phyloP scores from a whole-genome alignment of 495 filamentous ascomycete genomes.

The Penicillium tannophilum region DNA sequence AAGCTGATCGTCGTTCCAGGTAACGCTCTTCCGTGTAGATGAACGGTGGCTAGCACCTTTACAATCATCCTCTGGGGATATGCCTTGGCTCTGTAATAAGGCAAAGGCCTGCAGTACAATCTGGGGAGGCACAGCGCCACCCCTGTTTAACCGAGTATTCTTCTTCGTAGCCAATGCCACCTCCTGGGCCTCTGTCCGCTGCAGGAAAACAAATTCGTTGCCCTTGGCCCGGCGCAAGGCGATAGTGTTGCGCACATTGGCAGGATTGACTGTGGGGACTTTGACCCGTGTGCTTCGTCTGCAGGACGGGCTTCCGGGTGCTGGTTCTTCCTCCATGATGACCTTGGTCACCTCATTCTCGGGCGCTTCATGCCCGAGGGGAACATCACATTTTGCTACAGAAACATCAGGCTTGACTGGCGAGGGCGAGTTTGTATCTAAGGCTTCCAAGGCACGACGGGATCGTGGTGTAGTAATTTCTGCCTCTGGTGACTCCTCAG shows the following conservation, averaged over 20 bases:
- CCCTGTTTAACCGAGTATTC: conserved; percentile 62
- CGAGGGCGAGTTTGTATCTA: conserved; percentile 58
- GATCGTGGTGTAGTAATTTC: conserved; percentile 41
- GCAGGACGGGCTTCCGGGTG: conserved; percentile 31
- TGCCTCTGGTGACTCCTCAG: conserved; percentile 26
- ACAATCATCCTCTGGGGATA: conserved; percentile 10
- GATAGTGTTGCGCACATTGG: conserved; percentile 49
- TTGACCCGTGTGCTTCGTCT: conserved; percentile 49
- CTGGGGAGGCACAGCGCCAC: conserved; percentile 51
- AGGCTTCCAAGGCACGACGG: conserved; percentile 52
- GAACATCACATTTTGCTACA: conserved; percentile 30
- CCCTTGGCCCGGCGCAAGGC: conserved; percentile 59
- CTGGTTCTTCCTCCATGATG: conserved; percentile 22
- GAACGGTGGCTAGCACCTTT: conserved; percentile 16
- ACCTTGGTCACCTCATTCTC: conserved; percentile 26
- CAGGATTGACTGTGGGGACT: conserved; percentile 27
- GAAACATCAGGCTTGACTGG: conserved; percentile 43
- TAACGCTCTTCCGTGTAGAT: conserved; percentile 33
- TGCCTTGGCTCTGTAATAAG: conserved; percentile 17
- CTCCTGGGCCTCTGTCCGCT: conserved; percentile 60
- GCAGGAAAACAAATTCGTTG: conserved; percentile 56
- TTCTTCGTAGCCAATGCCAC: conserved; percentile 53
- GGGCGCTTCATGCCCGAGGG: conserved; percentile 12
- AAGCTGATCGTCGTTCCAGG: conserved; percentile 48
- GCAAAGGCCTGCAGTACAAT: conserved; percentile 46